phyloP scores from a whole-genome alignment of 208 protist genomes.

The Herpetomonas samuelpessoai region DNA sequence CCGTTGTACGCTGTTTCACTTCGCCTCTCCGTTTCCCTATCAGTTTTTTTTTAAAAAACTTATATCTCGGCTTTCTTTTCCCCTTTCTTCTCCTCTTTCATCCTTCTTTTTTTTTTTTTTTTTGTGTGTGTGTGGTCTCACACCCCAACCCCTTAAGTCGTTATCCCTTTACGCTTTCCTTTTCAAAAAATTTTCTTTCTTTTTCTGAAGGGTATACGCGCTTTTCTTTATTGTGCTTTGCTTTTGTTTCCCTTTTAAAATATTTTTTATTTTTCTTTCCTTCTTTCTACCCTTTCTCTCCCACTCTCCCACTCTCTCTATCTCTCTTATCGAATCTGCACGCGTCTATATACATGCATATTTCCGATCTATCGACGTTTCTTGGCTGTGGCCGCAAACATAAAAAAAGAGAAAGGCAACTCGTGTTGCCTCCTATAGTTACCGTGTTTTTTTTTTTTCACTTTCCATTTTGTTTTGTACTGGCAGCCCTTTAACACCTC shows the following conservation, averaged over 20 bases:
- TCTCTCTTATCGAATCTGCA: neutral
- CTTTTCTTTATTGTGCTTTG: neutral
- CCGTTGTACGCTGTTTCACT: too few relatives aligned
- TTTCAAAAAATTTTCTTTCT: neutral
- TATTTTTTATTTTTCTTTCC: neutral
- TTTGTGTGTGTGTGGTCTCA: neutral
- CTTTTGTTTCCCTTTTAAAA: neutral
- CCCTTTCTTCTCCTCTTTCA: neutral
- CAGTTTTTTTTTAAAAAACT: neutral
- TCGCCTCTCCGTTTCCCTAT: neutral
- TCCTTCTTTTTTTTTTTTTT: conserved; percentile 3
- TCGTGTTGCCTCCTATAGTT: too few relatives aligned
- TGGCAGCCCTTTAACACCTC: too few relatives aligned
- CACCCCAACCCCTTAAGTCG: too few relatives aligned
- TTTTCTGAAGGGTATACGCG: conserved; percentile 2
- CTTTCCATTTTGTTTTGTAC: too few relatives aligned
- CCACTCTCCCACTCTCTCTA: neutral
- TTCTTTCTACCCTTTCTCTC: conserved; percentile 2
- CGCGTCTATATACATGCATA: too few relatives aligned
- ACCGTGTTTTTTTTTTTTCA: too few relatives aligned
- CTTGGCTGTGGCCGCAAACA: too few relatives aligned
- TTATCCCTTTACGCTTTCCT: neutral
- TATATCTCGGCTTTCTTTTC: neutral
- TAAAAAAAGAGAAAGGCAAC: too few relatives aligned
- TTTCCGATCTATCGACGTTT: too few relatives aligned